Evolutionary conservation across 257 asterid species (phyloP), one percentile per base, ranked within the genome.

Genomic region (Knoxia roxburghii): DNA sequence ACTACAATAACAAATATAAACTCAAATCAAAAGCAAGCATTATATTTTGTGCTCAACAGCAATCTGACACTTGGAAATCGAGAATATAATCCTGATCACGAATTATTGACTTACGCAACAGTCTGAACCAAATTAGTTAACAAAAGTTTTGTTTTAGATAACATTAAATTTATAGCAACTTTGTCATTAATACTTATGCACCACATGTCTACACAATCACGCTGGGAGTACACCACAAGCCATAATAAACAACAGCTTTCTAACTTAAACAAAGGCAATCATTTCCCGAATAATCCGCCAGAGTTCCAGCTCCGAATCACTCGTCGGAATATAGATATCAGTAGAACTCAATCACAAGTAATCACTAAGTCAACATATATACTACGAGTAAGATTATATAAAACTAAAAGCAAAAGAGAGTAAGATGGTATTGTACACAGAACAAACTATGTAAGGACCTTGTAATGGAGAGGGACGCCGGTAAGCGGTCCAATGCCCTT

Each of bases 381-480:
- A 39, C 66, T 9, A 39, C 8, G 21, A n/a, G 7, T 8, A n/a
- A n/a, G n/a, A n/a, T n/a, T n/a, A n/a, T 2, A 30, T 1, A 20
- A 2, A 18, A 58, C 24, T 2, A 24, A 12, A 40, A 39, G 32
- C 27, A 48, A 30, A 63, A 2, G 2, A 64, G n/a, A 14, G 39
- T 14, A 29, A 24, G 3, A 30, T 0, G 54, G 51, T 20, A 58
- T 3, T 7, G 20, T 7, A 5, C 2, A 5, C 20, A 33, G 21
- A 7, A 59, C 13, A 52, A 48, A 52, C 30, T 0, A 12, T 64
- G 5, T 11, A 26, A 27, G 37, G 39, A 87, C 98, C 98, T 93
- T 93, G 84, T 43, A 90, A 84, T 93, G 98, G 67, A 93, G 91
- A 76, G 95, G 95, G 27, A 84, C 96, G 4, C 86, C 94, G 60